phyloP scores from a whole-genome alignment of 331 rosid species.

The Pyracantha coccinea region DNA sequence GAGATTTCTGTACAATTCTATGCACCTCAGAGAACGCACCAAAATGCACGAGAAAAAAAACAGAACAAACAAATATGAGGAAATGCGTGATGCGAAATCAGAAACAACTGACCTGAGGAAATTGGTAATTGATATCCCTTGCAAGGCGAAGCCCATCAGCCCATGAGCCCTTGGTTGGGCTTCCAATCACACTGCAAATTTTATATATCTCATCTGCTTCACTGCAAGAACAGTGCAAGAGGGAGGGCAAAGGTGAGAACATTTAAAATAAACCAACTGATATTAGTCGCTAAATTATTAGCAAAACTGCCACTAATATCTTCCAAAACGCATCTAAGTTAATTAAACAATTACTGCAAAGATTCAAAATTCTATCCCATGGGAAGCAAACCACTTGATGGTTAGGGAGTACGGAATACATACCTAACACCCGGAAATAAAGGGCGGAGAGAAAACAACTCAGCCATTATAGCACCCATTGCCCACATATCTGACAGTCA shows the following conservation, averaged over 20 bases:
- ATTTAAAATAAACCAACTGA: background rate
- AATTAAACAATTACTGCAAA: background rate
- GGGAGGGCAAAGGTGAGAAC: background rate
- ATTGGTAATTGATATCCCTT: constrained; percentile 77
- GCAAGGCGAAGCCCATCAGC: constrained; percentile 81
- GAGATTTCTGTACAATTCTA: background rate
- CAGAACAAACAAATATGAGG: too few species aligned
- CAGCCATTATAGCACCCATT: constrained; percentile 99
- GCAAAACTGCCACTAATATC: background rate
- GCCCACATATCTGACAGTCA: constrained; percentile 89
- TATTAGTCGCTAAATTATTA: background rate
- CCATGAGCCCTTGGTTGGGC: constrained; percentile 76
- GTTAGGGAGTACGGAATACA: background rate
- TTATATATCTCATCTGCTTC: constrained; percentile 88
- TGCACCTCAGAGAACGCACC: background rate
- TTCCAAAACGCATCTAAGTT: too few species aligned
- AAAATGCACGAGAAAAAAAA: background rate
- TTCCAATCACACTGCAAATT: constrained; percentile 87
- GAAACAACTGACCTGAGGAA: constrained; percentile 59
- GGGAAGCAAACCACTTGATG: background rate
- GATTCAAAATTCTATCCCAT: background rate
- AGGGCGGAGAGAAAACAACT: constrained; percentile 85
- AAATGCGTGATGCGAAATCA: too few species aligned
- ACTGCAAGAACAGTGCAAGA: constrained; percentile 33
- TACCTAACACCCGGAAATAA: constrained; percentile 91